Base-by-base conservation (phyloP, 2,329 filamentous ascomycete genomes). In the Hysterium pulicare region DNA sequence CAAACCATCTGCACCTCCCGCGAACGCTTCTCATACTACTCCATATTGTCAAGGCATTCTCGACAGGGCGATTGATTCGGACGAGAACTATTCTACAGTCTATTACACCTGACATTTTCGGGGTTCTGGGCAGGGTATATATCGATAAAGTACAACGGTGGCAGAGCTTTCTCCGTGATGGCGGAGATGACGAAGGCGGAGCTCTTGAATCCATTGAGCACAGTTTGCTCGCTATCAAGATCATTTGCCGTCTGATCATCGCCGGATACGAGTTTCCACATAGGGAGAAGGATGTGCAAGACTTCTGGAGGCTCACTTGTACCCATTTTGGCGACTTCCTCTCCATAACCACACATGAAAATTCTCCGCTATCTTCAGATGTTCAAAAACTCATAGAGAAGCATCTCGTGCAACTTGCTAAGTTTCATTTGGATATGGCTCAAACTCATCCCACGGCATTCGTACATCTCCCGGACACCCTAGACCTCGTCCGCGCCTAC, bases 381-480 rank as follows among this genome's bases (percentile, higher is more conserved):
- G 76, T 82, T 19, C 78, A 79, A 45, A 78, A 77, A 26, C 61
- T 85, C 19, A 71, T 95, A n/a, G 86, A 87, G 51, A 94, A 90
- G 61, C 90, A 96, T 60, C 73, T 95, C 2, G 70, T 96, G 32
- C 90, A 97, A 60, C 84, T 97, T 38, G 84, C 90, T 3, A 98
- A 97, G 67, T 73, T 98, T 3, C 93, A 97, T 62, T 76, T 94
- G 30, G 84, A 89, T 42, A 91, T 97, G 84, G 82, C 88, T 1
- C 81, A 81, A 38, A 71, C 75, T 4, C 90, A 95, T 62, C 83
- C 90, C 1, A 83, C 86, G 3, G 87, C 89, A 41, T 97, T 96
- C 65, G 83, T 84, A 1, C 74, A 88, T 10, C 76, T 98, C 5
- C 88, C 90, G 2, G 84, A 87, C 56, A 90, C 88, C 2, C 71